A percentile compares a stretch with the other conserved stretches of the same genome.
Evolutionary conservation across 169 alveolate species (phyloP).

Genomic region (Hammondia hammondi): DNA sequence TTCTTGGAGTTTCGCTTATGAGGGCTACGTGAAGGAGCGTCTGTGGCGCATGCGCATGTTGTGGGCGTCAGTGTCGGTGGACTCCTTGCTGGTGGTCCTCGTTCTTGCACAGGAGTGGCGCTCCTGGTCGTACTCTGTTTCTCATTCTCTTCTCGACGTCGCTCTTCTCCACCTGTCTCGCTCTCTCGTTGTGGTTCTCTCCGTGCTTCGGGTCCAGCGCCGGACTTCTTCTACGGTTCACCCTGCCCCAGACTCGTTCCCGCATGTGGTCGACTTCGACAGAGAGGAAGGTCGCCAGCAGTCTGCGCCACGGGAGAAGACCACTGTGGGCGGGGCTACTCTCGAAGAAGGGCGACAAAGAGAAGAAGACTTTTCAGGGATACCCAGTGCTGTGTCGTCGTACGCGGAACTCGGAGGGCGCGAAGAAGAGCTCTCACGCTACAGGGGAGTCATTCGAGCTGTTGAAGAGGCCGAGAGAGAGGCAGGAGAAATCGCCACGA

Average conservation of each 20-base stretch:
- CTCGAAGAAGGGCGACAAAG: not conserved
- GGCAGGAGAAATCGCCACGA: not conserved
- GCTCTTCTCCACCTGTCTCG: not conserved
- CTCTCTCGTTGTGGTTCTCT: not conserved
- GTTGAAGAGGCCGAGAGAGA: not conserved
- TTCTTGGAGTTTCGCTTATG: not conserved
- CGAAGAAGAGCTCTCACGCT: not conserved
- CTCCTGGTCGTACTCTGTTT: not conserved
- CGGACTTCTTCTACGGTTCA: not conserved
- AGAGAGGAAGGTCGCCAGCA: no score
- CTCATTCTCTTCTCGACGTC: slow-evolving; percentile 8
- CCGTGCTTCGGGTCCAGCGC: not conserved
- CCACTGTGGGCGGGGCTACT: not conserved
- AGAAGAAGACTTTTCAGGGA: not conserved
- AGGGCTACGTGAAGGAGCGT: not conserved
- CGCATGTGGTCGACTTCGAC: not conserved
- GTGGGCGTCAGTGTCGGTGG: not conserved
- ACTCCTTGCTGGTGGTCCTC: not conserved
- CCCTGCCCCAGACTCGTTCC: not conserved
- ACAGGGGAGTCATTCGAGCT: not conserved
- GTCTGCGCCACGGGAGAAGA: not conserved
- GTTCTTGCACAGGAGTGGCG: not conserved
- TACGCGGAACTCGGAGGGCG: not conserved
- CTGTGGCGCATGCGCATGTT: not conserved
- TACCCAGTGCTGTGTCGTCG: not conserved